A percentile compares a stretch with the other conserved stretches of the same genome.
Evolutionary conservation across 2,329 filamentous ascomycete species (phyloP).

Genomic region (Phoma sp.): DNA sequence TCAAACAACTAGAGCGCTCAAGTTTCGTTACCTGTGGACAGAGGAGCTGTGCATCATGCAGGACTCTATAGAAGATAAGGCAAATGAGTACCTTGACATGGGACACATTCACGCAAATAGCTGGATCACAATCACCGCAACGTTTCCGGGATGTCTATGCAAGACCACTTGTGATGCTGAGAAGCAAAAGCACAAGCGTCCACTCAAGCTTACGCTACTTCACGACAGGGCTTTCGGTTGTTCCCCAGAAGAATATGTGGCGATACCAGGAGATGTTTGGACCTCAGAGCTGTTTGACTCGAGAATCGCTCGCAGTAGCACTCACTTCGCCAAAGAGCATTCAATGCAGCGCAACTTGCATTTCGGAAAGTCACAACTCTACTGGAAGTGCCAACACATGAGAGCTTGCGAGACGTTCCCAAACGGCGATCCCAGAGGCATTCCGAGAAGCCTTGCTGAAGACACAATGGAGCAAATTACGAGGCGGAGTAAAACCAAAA

Average conservation of each 20-base stretch:
- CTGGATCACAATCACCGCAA: neutral
- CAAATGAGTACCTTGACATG: neutral
- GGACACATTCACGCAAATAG: neutral
- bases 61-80: neutral
- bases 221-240: no score
- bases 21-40: neutral
- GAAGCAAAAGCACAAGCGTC: no score
- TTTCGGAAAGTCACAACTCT: neutral
- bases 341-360: neutral
- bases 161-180: no score
- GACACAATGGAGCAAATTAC: no score
- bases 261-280: neutral
- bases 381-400: neutral
- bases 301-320: neutral
- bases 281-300: neutral
- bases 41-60: neutral
- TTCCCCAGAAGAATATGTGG: neutral
- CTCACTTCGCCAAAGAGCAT: neutral
- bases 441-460: neutral
- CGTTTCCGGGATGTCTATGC: neutral
- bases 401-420: neutral
- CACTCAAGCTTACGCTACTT: no score
- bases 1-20: neutral
- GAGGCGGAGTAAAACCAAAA: neutral
- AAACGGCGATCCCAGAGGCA: neutral